These are phyloP conservation scores for Pholiota adiposa DNA, from an alignment of 1,284 basidiomycete genomes.

Conservation along the genomic window DNA sequence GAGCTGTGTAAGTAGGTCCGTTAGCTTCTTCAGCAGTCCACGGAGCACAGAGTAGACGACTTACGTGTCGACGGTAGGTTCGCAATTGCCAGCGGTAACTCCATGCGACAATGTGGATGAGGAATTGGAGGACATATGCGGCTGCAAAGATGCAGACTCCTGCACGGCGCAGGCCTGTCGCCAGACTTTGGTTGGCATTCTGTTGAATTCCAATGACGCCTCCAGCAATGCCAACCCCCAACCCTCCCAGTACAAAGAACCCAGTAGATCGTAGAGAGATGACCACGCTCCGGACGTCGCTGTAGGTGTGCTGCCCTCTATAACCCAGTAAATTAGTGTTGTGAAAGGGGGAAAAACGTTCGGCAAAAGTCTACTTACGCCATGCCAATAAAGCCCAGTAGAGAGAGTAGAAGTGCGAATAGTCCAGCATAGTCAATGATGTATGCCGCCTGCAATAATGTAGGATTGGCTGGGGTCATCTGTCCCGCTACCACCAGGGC, in stretches of 20 bases:
- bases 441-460: conserved; percentile 52
- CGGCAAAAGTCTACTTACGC: conserved; percentile 48
- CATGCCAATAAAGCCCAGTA: conserved; percentile 62
- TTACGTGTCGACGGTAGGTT: conserved; percentile 53
- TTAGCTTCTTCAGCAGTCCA: neutral
- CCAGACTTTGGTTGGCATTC: conserved; percentile 32
- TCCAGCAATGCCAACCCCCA: conserved; percentile 58
- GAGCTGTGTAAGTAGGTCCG: conserved; percentile 40
- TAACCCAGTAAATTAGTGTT: conserved; percentile 15
- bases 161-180: conserved; percentile 48
- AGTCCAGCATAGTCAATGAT: conserved; percentile 61
- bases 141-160: conserved; percentile 54
- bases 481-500: conserved; percentile 54
- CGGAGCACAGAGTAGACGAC: conserved; percentile 15
- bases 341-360: too few species aligned
- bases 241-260: conserved; percentile 45
- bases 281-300: conserved; percentile 44
- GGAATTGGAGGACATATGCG: conserved; percentile 47
- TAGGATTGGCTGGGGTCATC: conserved; percentile 42
- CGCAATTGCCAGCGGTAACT: conserved; percentile 48
- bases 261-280: conserved; percentile 43
- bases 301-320: conserved; percentile 52
- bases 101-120: conserved; percentile 52
- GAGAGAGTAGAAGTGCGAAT: conserved; percentile 55
- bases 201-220: conserved; percentile 43